phyloP scores from a whole-genome alignment of 1,284 basidiomycete genomes.

The Tausonia pullulans region DNA sequence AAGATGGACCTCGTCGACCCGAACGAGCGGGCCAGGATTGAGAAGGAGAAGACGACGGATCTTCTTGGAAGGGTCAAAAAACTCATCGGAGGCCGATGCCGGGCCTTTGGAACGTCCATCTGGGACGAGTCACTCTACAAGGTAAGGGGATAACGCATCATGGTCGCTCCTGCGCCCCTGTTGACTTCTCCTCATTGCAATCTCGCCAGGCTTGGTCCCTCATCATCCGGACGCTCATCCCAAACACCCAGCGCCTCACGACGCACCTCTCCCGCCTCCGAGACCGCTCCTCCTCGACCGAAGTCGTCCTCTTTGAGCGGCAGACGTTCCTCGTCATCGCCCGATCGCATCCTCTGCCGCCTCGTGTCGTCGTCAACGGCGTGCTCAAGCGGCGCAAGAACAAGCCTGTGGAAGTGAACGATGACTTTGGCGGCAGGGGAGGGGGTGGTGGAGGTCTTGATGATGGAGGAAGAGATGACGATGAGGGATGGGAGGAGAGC shows the following conservation, averaged over 20 bases:
- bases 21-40: slow-evolving; percentile 39
- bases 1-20: slow-evolving; percentile 78
- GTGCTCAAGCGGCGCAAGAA: slow-evolving; percentile 3
- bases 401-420: slow-evolving; percentile 18
- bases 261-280: slow-evolving; percentile 77
- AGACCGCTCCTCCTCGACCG: slow-evolving; percentile 71
- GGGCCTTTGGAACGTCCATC: slow-evolving; percentile 87
- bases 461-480: neutral
- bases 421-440: too few species aligned
- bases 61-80: slow-evolving; percentile 23
- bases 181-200: slow-evolving; percentile 8
- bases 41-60: slow-evolving; percentile 25
- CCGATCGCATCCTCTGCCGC: slow-evolving; percentile 23
- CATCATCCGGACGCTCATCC: slow-evolving; percentile 93
- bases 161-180: neutral
- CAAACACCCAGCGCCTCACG: slow-evolving; percentile 79
- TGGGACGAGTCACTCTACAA: slow-evolving; percentile 97
- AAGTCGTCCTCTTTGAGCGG: slow-evolving; percentile 91
- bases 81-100: slow-evolving; percentile 35
- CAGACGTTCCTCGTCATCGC: slow-evolving; percentile 97
- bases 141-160: slow-evolving; percentile 39
- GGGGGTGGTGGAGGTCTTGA: slow-evolving; percentile 15
- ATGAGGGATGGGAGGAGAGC: slow-evolving; percentile 21
- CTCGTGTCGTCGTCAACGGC: slow-evolving; percentile 40
- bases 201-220: slow-evolving; percentile 79